Evolutionary conservation across 352 stramenopile genomes (phyloP), one percentile per base, ranked within the genome.

Genomic region (Pythium aristosporum): DNA sequence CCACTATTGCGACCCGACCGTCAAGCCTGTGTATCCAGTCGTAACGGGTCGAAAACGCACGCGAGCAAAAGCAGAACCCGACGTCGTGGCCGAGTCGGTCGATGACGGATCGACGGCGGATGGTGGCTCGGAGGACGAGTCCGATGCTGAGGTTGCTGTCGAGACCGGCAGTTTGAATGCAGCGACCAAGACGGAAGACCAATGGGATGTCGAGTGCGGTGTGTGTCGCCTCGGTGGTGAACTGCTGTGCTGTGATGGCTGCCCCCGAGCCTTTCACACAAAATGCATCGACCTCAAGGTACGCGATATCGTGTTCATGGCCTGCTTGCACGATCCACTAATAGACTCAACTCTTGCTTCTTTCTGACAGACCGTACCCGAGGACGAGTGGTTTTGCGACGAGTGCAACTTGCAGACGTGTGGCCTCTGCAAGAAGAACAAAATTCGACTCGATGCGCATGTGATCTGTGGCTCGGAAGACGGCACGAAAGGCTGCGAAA

Each of bases 211-310:
- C 39, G 85, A 95, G 62, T 98, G 96, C 68, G 83, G 80, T 52
- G 79, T 96, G 0, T 98, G 96, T 61, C 61, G 67, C 5, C 77
- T 88, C 16, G 81, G 80, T n/a, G 92, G 91, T 3, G 83, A 96
- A 57, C 43, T 98, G 18, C 72, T 97, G 2, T 96, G 86, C 68
- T 98, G 96, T 63, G 89, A 96, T 61, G 88, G 85, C 15, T 98
- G 96, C 61, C 94, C 94, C 3, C 76, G 91, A 44, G 85, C 91
- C 8, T 98, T 97, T 73, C 96, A 98, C 75, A 62, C 83, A 7
- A 79, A 83, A 34, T 98, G 95, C 54, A 84, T 94, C 46, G 72
- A 75, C 5, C 59, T 94, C 6, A 72, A 75, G 61, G 79, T 75
- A 69, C n/a, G 68, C 4, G 21, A 42, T 36, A 48, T 41, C 7